Evolutionary conservation across 2,329 filamentous ascomycete species (phyloP).

Genomic region (Cercospora beticola): DNA sequence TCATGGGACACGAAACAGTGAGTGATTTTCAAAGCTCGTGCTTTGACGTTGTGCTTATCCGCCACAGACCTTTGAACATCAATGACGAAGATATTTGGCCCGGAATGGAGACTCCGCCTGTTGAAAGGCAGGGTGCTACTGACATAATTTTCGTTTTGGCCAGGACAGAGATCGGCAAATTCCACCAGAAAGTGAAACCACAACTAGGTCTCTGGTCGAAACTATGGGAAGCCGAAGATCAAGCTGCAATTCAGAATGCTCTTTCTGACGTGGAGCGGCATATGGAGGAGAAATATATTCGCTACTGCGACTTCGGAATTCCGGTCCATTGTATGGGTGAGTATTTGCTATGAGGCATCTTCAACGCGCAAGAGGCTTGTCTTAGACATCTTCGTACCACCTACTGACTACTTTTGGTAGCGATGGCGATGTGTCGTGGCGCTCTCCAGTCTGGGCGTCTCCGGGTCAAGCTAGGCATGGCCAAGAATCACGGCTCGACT

Average conservation of each 20-base stretch:
- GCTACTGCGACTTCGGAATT: conserved; percentile 47
- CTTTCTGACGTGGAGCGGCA: conserved; percentile 45
- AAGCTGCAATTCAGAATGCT: conserved; percentile 23
- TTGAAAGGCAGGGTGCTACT: conserved; percentile 52
- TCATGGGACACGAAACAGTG: conserved; percentile 36
- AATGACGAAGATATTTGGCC: conserved; percentile 40
- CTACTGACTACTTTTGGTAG: conserved; percentile 11
- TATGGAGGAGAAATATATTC: conserved; percentile 46
- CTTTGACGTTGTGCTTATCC: neutral
- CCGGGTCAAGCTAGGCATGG: conserved; percentile 48
- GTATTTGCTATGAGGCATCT: no score
- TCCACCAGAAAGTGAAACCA: conserved; percentile 35
- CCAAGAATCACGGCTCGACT: conserved; percentile 33
- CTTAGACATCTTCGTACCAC: no score
- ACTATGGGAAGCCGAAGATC: conserved; percentile 24
- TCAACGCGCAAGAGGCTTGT: no score
- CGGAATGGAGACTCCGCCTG: conserved; percentile 49
- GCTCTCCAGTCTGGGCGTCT: conserved; percentile 47
- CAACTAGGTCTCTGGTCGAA: conserved; percentile 24
- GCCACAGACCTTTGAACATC: conserved; percentile 34
- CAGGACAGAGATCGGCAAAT: conserved; percentile 45
- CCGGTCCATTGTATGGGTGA: conserved; percentile 44
- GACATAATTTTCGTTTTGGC: conserved; percentile 53
- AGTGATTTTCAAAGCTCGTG: neutral
- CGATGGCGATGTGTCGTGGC: conserved; percentile 46